These are phyloP conservation scores for Dactylorhiza incarnata DNA, from an alignment of 106 monocot species.

Conservation along the genomic window DNA sequence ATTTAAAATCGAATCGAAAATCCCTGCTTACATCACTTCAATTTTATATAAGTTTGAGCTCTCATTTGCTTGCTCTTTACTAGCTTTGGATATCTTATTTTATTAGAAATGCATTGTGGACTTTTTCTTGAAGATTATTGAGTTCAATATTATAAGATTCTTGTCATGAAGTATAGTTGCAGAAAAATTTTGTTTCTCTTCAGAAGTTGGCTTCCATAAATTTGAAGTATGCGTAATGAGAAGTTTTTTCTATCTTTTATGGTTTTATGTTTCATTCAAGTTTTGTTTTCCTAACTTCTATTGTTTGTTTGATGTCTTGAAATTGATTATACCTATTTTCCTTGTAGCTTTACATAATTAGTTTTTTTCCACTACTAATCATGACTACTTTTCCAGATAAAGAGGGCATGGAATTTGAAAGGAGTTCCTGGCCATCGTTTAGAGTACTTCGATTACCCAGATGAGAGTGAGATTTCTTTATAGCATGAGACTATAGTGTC, in stretches of 20 bases:
- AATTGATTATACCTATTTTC: not conserved
- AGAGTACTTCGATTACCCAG: slow-evolving; percentile 9
- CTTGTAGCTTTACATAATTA: not conserved
- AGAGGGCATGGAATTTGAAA: not conserved
- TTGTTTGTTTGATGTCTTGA: not conserved
- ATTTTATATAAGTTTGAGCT: not conserved
- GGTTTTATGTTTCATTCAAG: not conserved
- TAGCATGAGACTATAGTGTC: not conserved
- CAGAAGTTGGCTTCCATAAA: not conserved
- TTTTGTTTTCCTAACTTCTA: not conserved
- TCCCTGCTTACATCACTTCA: too few relatives aligned
- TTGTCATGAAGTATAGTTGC: not conserved
- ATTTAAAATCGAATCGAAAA: too few relatives aligned
- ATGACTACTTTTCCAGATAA: not conserved
- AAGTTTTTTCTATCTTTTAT: not conserved
- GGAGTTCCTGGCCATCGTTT: not conserved
- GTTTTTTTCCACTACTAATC: not conserved
- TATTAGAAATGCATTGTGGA: not conserved
- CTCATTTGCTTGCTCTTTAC: not conserved
- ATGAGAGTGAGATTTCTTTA: slow-evolving; percentile 9
- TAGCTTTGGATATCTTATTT: not conserved
- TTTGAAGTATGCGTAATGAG: not conserved
- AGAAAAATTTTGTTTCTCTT: not conserved
- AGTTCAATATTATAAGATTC: not conserved
- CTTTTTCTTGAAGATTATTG: not conserved